Percentiles rank a stretch among this genome's conserved stretches.
Conservation (phyloP, 1,284 basidiomycete genomes). For the Boletellus sp. region DNA sequence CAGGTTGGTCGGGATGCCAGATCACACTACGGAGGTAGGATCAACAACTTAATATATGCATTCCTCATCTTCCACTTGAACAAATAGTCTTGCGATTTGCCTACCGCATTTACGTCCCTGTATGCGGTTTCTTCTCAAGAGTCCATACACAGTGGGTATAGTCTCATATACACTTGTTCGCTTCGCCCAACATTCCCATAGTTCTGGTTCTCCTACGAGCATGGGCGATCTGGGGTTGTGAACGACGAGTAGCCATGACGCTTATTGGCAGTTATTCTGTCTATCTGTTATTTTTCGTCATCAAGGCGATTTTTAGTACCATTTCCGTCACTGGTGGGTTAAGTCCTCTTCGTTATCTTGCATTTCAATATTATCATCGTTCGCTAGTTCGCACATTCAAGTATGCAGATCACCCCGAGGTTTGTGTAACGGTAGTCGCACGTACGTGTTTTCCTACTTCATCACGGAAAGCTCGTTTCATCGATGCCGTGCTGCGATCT, state of each 20-base stretch:
- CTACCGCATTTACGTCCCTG: background rate
- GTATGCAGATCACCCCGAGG: background rate
- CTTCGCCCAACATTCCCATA: background rate
- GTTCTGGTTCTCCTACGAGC: background rate
- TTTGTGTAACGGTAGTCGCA: background rate
- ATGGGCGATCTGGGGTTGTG: background rate
- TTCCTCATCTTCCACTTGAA: background rate
- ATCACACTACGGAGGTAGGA: background rate
- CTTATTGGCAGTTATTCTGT: background rate
- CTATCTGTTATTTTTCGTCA: background rate
- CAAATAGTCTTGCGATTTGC: background rate
- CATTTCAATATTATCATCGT: background rate
- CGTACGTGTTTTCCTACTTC: background rate
- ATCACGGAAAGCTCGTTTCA: conserved; percentile 61
- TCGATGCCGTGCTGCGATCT: no score
- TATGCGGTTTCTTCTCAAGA: background rate
- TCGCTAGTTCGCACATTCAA: background rate
- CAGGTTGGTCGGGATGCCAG: background rate
- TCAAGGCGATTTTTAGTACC: background rate
- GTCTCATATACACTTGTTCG: background rate
- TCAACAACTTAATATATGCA: background rate
- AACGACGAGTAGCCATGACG: background rate
- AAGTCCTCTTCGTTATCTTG: no score
- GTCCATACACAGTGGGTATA: background rate
- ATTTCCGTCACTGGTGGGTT: background rate